A percentile compares a stretch with the other conserved stretches of the same genome.
Evolutionary conservation across 805 yeast species (phyloP).

Genomic region (Saccharomyces eubayanus): DNA sequence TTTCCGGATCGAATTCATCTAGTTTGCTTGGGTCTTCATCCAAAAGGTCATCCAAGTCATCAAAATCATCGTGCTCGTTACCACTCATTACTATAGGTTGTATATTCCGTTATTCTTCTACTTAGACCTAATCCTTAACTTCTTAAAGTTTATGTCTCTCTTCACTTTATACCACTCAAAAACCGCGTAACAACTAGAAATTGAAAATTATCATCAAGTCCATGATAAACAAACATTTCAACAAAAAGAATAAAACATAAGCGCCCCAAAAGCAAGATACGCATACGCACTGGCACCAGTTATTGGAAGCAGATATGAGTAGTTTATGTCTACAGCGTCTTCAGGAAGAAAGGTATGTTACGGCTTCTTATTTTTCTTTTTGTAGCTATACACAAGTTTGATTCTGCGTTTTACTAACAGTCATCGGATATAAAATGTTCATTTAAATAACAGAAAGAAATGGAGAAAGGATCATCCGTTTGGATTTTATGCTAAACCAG

Average conservation of each 20-base stretch:
- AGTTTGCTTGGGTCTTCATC: constrained; percentile 9
- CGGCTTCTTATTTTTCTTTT: neutral
- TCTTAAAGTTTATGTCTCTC: neutral
- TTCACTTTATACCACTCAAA: constrained; percentile 1
- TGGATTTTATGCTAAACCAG: constrained; percentile 91
- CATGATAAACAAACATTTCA: neutral
- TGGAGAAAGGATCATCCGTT: constrained; percentile 99
- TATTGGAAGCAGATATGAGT: constrained; percentile 39
- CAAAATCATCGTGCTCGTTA: constrained; percentile 65
- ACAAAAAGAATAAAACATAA: neutral
- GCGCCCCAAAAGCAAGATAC: neutral
- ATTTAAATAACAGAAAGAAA: constrained; percentile 50
- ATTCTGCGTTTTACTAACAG: neutral
- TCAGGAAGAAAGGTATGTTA: constrained; percentile 69
- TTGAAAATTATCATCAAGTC: neutral
- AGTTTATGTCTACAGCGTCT: constrained; percentile 71
- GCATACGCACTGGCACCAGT: neutral
- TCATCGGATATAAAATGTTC: neutral
- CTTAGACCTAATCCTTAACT: constrained; percentile 4
- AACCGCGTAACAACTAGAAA: neutral
- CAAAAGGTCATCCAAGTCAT: constrained; percentile 58
- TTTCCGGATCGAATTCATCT: constrained; percentile 30
- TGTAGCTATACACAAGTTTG: neutral
- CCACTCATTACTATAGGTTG: constrained; percentile 5
- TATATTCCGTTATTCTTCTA: constrained; percentile 2